phyloP scores from a whole-genome alignment of 2,329 filamentous ascomycete genomes.

The Sporothrix phasma region DNA sequence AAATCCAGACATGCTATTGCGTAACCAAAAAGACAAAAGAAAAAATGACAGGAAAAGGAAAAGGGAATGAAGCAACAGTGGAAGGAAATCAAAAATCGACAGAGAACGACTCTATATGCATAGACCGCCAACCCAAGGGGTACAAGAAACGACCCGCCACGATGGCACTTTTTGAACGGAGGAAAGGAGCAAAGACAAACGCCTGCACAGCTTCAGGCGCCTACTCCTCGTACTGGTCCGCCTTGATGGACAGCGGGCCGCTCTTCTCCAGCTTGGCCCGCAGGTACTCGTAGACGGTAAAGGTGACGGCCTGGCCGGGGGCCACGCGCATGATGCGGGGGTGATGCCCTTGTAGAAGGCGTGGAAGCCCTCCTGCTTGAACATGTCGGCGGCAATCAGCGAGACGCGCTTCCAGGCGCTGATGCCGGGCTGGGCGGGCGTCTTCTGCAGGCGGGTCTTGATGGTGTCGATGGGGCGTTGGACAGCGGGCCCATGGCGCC shows the following conservation, averaged over 20 bases:
- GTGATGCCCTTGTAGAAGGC: slow-evolving; percentile 99
- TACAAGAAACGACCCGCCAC: not conserved
- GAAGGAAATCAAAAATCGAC: too few species aligned
- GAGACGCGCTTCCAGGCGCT: slow-evolving; percentile 71
- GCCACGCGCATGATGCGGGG: slow-evolving; percentile 95
- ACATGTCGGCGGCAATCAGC: slow-evolving; percentile 72
- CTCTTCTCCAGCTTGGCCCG: slow-evolving; percentile 63
- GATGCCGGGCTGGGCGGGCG: slow-evolving; percentile 69
- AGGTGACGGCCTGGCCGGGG: slow-evolving; percentile 76
- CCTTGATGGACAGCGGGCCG: slow-evolving; percentile 47
- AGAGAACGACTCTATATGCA: not conserved
- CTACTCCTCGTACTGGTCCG: slow-evolving; percentile 59
- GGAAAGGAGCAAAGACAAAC: not conserved
- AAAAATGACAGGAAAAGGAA: not conserved
- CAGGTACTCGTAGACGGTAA: slow-evolving; percentile 69
- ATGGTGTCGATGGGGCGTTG: slow-evolving; percentile 97
- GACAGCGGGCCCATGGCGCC: slow-evolving; percentile 93
- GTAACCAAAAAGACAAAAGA: not conserved
- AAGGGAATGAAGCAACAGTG: not conserved
- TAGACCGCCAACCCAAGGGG: not conserved
- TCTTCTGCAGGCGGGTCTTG: slow-evolving; percentile 92
- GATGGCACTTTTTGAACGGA: not conserved
- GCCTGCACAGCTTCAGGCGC: too few species aligned
- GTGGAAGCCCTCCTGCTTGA: slow-evolving; percentile 84
- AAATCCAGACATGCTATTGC: slow-evolving; percentile 1